These are phyloP conservation scores for Rauvolfia tetraphylla DNA, from an alignment of 257 asterid species.

Conservation along the genomic window DNA sequence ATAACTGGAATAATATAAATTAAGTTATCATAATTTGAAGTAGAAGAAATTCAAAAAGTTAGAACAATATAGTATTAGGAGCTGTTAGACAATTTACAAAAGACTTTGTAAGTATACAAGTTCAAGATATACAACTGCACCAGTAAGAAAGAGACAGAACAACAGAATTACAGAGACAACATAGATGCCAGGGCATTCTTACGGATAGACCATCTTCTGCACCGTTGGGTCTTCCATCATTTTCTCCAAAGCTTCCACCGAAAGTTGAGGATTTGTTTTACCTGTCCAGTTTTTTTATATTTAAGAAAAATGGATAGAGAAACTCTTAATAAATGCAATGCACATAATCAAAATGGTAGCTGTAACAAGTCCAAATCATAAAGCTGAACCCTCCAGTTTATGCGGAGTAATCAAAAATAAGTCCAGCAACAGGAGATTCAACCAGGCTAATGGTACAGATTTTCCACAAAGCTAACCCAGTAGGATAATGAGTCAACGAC, in stretches of 20 bases:
- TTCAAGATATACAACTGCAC: neutral
- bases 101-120: neutral
- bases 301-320: neutral
- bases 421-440: neutral
- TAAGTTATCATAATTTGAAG: neutral
- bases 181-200: constrained; percentile 32
- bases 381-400: neutral
- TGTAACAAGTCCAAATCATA: neutral
- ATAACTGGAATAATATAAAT: constrained; percentile 45
- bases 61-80: neutral
- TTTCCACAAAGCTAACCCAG: neutral
- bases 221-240: constrained; percentile 99
- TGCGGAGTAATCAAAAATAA: neutral
- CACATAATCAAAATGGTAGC: neutral
- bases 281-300: constrained; percentile 35
- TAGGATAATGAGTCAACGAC: neutral
- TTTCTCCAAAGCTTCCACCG: constrained; percentile 95
- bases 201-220: constrained; percentile 98
- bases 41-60: neutral
- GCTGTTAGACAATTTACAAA: neutral
- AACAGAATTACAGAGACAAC: constrained; percentile 10
- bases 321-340: neutral
- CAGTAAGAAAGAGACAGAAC: neutral
- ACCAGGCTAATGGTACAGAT: neutral
- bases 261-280: constrained; percentile 48